phyloP scores from a whole-genome alignment of 495 filamentous ascomycete species.

The Penicillium maclennaniae region DNA sequence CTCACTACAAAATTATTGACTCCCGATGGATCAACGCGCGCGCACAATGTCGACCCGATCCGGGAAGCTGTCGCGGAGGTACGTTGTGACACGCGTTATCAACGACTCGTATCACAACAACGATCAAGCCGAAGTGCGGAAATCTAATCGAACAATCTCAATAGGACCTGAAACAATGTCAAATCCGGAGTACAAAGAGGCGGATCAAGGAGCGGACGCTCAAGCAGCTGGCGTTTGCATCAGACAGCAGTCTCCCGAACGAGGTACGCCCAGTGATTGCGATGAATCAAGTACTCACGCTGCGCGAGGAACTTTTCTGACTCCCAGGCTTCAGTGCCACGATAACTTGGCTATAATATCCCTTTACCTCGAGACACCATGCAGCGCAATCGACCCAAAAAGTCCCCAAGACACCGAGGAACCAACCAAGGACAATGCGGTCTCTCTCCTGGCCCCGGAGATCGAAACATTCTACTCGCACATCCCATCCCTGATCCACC shows the following conservation, averaged over 20 bases:
- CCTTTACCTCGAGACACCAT: conserved; percentile 37
- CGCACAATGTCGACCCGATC: conserved; percentile 49
- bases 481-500: conserved; percentile 24
- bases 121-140: background rate
- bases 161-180: conserved; percentile 40
- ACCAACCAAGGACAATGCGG: conserved; percentile 16
- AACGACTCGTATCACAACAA: background rate
- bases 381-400: conserved; percentile 22
- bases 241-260: conserved; percentile 30
- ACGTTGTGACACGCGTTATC: conserved; percentile 11
- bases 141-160: background rate
- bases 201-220: conserved; percentile 35
- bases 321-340: conserved; percentile 22
- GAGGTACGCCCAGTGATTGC: conserved; percentile 24
- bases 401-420: conserved; percentile 10
- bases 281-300: background rate
- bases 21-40: conserved; percentile 58
- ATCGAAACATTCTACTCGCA: conserved; percentile 37
- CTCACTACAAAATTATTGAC: conserved; percentile 57
- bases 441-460: conserved; percentile 35
- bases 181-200: conserved; percentile 32
- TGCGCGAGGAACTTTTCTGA: background rate
- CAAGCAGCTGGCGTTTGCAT: conserved; percentile 32
- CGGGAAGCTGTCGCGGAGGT: conserved; percentile 53
- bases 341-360: conserved; percentile 35